Percentiles rank a stretch among this genome's conserved stretches.
Conservation (phyloP, 2,329 filamentous ascomycete species). For the Penicillium paneum region DNA sequence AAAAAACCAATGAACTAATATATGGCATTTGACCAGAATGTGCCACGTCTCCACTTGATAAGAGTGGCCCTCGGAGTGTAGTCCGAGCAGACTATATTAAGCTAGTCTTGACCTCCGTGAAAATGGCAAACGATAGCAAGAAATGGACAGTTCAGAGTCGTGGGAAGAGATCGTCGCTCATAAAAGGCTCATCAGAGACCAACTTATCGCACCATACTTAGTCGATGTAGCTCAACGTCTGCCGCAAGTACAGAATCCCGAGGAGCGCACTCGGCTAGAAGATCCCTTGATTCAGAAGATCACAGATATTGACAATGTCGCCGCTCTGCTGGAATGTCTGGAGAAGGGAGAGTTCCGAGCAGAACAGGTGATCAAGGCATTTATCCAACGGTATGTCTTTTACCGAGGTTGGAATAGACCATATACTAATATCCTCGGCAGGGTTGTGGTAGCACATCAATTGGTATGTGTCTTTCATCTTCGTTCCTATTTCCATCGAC, state of each 20-base stretch:
- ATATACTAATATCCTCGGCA: conserved; percentile 5
- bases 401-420: not conserved
- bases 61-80: not conserved
- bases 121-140: not conserved
- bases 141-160: conserved; percentile 22
- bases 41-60: not conserved
- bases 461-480: conserved; percentile 12
- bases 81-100: conserved; percentile 1
- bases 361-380: conserved; percentile 29
- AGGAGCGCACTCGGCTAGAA: conserved; percentile 24
- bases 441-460: conserved; percentile 32
- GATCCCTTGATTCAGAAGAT: conserved; percentile 27
- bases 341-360: conserved; percentile 26
- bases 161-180: conserved; percentile 32
- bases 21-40: not conserved
- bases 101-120: not conserved
- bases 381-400: conserved; percentile 33
- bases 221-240: conserved; percentile 25
- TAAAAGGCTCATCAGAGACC: conserved; percentile 28
- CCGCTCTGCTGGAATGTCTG: conserved; percentile 19
- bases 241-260: conserved; percentile 23
- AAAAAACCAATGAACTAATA: not conserved
- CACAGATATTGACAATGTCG: conserved; percentile 32
- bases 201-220: conserved; percentile 29
- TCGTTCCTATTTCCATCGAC: not conserved